Conservation (phyloP, 1,284 basidiomycete genomes). For the Ceratobasidium sp. region DNA sequence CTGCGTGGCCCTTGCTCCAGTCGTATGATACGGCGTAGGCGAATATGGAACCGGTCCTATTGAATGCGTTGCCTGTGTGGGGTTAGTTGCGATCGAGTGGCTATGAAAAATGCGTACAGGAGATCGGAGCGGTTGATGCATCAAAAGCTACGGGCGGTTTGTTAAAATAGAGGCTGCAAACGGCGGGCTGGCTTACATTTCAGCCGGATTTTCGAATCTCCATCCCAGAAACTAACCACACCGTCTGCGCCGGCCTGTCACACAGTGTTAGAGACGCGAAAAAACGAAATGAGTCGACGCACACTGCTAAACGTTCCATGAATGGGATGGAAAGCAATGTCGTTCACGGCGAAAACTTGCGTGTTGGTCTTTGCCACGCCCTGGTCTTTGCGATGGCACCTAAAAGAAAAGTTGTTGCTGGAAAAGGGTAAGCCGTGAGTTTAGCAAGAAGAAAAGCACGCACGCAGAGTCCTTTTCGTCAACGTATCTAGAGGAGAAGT, state of each 20-base stretch:
- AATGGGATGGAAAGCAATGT: slow-evolving; percentile 88
- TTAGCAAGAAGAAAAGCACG: slow-evolving; percentile 46
- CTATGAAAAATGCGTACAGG: slow-evolving; percentile 45
- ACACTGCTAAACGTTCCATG: slow-evolving; percentile 95
- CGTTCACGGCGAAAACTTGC: slow-evolving; percentile 90
- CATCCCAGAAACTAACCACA: slow-evolving; percentile 72
- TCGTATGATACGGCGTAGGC: slow-evolving; percentile 89
- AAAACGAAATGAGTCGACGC: slow-evolving; percentile 60
- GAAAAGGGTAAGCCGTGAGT: not conserved
- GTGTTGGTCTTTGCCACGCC: slow-evolving; percentile 71
- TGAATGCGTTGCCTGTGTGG: slow-evolving; percentile 70
- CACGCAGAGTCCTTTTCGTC: slow-evolving; percentile 77
- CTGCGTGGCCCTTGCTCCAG: slow-evolving; percentile 88
- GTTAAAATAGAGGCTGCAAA: slow-evolving; percentile 1
- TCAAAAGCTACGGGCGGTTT: slow-evolving; percentile 64
- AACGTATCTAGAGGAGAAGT: slow-evolving; percentile 64
- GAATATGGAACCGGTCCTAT: slow-evolving; percentile 80
- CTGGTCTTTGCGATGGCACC: slow-evolving; percentile 87
- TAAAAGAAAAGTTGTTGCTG: slow-evolving; percentile 93
- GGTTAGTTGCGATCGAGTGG: slow-evolving; percentile 47
- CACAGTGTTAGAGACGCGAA: too few species aligned
- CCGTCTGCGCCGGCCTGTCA: slow-evolving; percentile 29
- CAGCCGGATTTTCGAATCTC: slow-evolving; percentile 84
- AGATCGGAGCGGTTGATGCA: slow-evolving; percentile 68
- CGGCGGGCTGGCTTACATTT: slow-evolving; percentile 65